Conservation (phyloP, 306 rosid genomes). For the Dryas octopetala region DNA sequence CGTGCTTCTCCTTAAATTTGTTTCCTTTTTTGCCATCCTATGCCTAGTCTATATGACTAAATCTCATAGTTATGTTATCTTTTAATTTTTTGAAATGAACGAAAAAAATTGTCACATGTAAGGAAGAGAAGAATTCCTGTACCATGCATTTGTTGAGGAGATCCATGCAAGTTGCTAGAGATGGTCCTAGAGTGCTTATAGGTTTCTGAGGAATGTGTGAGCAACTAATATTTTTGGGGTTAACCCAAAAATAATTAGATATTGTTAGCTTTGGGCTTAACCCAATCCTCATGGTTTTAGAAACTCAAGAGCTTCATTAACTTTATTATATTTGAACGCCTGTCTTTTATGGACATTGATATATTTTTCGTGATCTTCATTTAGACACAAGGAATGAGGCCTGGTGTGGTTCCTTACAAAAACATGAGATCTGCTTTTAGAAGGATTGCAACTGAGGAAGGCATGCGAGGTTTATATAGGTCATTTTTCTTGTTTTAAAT, state of each 20-base stretch:
- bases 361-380: slow-evolving; percentile 23
- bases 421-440: slow-evolving; percentile 76
- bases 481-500: slow-evolving; percentile 29
- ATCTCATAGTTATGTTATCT: no score
- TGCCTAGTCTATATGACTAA: neutral
- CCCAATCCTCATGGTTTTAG: neutral
- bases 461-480: slow-evolving; percentile 91
- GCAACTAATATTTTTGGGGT: neutral
- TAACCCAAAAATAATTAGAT: neutral
- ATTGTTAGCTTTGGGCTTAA: neutral
- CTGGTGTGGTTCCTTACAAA: slow-evolving; percentile 81
- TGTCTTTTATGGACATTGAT: slow-evolving; percentile 17
- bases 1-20: neutral
- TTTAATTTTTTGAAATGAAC: neutral
- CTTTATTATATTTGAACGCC: neutral
- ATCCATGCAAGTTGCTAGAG: slow-evolving; percentile 1
- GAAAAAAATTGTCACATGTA: neutral
- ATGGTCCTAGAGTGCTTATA: neutral
- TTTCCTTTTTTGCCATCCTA: neutral
- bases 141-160: neutral
- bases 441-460: slow-evolving; percentile 87
- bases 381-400: slow-evolving; percentile 96
- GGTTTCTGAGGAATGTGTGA: slow-evolving; percentile 1
- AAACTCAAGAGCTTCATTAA: neutral
- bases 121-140: neutral